Evolutionary conservation across 192 early-diverging fungal species (phyloP), one percentile per base, ranked within the genome.

Genomic region (Ambispora gerdemannii): DNA sequence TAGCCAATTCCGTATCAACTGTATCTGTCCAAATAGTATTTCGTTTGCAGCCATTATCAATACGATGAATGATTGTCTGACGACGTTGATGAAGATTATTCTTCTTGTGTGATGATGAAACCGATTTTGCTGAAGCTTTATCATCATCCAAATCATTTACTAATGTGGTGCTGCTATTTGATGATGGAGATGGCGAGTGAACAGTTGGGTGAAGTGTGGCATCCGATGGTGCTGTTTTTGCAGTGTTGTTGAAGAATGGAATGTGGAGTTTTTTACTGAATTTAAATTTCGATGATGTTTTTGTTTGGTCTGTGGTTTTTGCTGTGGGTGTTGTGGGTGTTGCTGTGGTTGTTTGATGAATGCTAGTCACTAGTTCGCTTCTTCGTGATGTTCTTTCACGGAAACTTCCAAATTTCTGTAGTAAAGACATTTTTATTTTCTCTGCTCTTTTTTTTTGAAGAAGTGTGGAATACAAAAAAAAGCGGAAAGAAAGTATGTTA

Each of bases 1-100:
- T 36, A 1, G 60, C 56, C 1, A 70, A 28, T 3, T 70, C 68
- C 6, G 13, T 43, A 0, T 70, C 58, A 50, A 70, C 68, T 24
- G 53, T 70, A 47, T 70, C 68, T 31, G 68, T 59, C 68, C 68
- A 70, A 70, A 70, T 70, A 47, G 58, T 60, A 50, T 70, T 70
- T 70, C 55, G 4, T 24, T 43, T 1, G 6, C 36, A 22, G 33
- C 30, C 65, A 53, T 1, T 52, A 32, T 70, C 68, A 30, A 56
- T 70, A 32, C 53, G 68, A 11, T 59, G 68, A 31, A 70, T 52
- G 0, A 56, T 58, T 22, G 36, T 59, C 33, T 35, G 35, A 31
- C 36, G 25, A 13, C 56, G 36, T 19, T 47, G 11, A 13, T 17
- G 27, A 24, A 24, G 55, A 62, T 19, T 32, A 11, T 33, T 62